Percentiles rank a stretch among this genome's conserved stretches.
Conservation (phyloP, 768 basidiomycete species). For the Podaxis rugospora region DNA sequence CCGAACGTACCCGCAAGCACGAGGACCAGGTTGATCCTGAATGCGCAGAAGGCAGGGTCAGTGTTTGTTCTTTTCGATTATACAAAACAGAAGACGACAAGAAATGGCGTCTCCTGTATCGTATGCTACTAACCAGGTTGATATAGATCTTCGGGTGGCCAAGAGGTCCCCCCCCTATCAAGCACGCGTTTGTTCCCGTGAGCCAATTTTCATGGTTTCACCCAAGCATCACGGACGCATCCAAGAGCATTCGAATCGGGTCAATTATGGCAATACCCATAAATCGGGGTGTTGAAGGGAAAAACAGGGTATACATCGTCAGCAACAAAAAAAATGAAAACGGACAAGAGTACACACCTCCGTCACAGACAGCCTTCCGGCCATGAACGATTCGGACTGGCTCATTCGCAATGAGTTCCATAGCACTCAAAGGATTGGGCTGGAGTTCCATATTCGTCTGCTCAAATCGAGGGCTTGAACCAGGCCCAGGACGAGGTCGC, state of each 20-base stretch:
- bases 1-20: slow-evolving; percentile 80
- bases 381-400: slow-evolving; percentile 79
- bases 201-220: slow-evolving; percentile 6
- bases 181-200: background rate
- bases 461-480: slow-evolving; percentile 81
- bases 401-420: slow-evolving; percentile 84
- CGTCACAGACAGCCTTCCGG: slow-evolving; percentile 89
- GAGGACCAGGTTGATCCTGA: slow-evolving; percentile 85
- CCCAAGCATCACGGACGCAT: background rate
- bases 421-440: slow-evolving; percentile 85
- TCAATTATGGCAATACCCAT: background rate
- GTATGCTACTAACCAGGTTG: slow-evolving; percentile 66
- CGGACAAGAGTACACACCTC: slow-evolving; percentile 56
- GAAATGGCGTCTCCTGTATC: background rate
- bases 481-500: slow-evolving; percentile 55
- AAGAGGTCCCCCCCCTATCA: slow-evolving; percentile 83
- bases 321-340: background rate
- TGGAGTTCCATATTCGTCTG: slow-evolving; percentile 87
- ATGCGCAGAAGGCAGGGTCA: slow-evolving; percentile 14
- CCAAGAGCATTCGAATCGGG: background rate
- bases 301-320: background rate
- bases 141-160: slow-evolving; percentile 98
- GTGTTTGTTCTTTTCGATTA: background rate
- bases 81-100: background rate
- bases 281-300: background rate